A percentile compares a stretch with the other conserved stretches of the same genome.
Evolutionary conservation across 345 rosid genomes (phyloP).

Genomic region (Populus tremula): DNA sequence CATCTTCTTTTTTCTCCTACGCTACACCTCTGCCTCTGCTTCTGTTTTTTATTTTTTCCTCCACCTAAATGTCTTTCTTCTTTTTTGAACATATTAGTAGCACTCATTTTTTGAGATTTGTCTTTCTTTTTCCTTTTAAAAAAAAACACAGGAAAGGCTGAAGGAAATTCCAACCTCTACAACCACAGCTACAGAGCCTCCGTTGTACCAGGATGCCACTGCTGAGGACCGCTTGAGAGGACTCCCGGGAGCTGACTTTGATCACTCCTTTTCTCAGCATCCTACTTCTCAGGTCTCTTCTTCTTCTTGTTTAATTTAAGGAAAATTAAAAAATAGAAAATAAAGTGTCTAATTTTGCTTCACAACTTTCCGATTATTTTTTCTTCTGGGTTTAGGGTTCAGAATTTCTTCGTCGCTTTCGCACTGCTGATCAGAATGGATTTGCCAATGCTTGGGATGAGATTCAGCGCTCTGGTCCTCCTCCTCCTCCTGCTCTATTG

Average conservation of each 20-base stretch:
- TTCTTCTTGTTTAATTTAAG: not conserved
- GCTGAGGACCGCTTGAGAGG: slow-evolving; percentile 43
- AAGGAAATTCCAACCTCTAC: slow-evolving; percentile 73
- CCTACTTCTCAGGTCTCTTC: slow-evolving; percentile 54
- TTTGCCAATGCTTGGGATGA: slow-evolving; percentile 83
- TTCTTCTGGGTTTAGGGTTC: slow-evolving; percentile 45
- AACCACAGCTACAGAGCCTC: slow-evolving; percentile 41
- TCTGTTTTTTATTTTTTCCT: not conserved
- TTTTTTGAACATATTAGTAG: not conserved
- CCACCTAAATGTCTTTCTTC: not conserved
- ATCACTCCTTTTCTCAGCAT: slow-evolving; percentile 50
- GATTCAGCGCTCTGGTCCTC: slow-evolving; percentile 40
- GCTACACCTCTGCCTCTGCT: not conserved
- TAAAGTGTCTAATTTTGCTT: not conserved
- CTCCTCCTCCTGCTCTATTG: slow-evolving; percentile 28
- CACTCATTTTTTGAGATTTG: not conserved
- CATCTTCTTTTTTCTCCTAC: not conserved
- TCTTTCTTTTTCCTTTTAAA: not conserved
- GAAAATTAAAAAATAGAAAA: not conserved
- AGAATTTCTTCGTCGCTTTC: slow-evolving; percentile 69
- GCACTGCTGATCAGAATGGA: slow-evolving; percentile 64
- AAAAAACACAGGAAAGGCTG: slow-evolving; percentile 61
- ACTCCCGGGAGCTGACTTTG: slow-evolving; percentile 86
- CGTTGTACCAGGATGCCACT: slow-evolving; percentile 41
- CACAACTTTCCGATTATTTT: not conserved